Evolutionary conservation across 1,284 basidiomycete species (phyloP), one percentile per base, ranked within the genome.

Genomic region (Cutaneotrichosporon cyanovorans): DNA sequence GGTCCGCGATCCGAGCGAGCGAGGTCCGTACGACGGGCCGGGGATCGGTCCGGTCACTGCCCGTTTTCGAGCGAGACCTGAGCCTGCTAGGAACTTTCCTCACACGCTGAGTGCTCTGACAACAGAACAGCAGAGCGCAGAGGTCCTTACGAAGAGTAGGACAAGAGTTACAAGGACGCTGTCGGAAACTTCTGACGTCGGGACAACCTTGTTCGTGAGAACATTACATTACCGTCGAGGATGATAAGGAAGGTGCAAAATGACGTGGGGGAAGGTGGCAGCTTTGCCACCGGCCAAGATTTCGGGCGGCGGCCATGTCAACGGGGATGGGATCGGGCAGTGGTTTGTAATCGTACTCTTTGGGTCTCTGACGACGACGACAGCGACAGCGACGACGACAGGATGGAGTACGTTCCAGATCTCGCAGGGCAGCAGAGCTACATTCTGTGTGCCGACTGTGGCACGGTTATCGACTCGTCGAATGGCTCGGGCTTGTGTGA

Each of bases 401-500:
- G 19, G n/a, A 68, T 69, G 65, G 63, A 71, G 33, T 72, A 70
- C 51, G 58, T 65, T 34, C 69, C 69, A 16, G 64, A 66, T 41
- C 57, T 60, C 25, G 57, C 51, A 31, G 68, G 66, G 15, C 53
- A 61, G 30, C 65, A 72, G 53, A 66, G 62, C 47, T 71, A 69
- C 48, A 71, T 72, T 45, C 58, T 72, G 38, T 72, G 70, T 64
- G 70, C 70, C 20, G 70, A 72, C 48, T 72, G 70, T 47, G 90
- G 90, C 51, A 87, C 83, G n/a, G 87, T 87, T 45, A 98, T 97
- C 87, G 63, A 62, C 10, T 63, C 64, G 35, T 65, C 93, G 28
- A 97, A 97, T 72, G 89, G 87, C 56, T 91, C 93, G 43, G 96
- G 96, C 75, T 77, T 96, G 36, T 97, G 93, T 72, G 42, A 63